Evolutionary conservation across 352 stramenopile genomes (phyloP).

Genomic region (Aphanomyces euteiches): DNA sequence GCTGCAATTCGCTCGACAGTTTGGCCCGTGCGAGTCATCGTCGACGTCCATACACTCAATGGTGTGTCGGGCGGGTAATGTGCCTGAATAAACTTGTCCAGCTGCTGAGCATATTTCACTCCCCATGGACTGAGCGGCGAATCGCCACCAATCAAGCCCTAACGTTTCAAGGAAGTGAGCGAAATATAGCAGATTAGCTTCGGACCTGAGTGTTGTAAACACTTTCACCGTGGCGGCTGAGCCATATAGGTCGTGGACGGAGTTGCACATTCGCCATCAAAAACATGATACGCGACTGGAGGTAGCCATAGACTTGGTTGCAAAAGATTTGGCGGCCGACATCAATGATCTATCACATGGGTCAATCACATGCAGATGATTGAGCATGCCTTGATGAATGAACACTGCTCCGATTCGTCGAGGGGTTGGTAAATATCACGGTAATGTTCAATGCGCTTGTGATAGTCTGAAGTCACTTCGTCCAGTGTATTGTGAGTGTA

Average conservation of each 20-base stretch:
- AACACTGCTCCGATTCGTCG: constrained; percentile 47
- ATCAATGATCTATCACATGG: constrained; percentile 50
- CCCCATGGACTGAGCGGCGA: constrained; percentile 88
- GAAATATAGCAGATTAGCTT: neutral
- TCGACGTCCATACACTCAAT: constrained; percentile 95
- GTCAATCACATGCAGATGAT: neutral
- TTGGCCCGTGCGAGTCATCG: constrained; percentile 94
- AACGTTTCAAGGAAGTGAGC: neutral
- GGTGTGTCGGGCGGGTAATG: constrained; percentile 81
- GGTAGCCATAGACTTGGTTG: constrained; percentile 82
- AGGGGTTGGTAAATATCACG: constrained; percentile 66
- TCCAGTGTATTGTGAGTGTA: constrained; percentile 70
- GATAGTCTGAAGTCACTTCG: constrained; percentile 68
- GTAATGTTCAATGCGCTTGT: constrained; percentile 78
- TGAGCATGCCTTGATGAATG: constrained; percentile 57
- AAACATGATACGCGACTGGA: constrained; percentile 90
- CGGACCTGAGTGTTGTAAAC: constrained; percentile 93
- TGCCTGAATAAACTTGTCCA: constrained; percentile 91
- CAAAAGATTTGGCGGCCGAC: constrained; percentile 77
- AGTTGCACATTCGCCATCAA: constrained; percentile 96
- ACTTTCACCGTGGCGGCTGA: constrained; percentile 96
- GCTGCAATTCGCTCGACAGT: constrained; percentile 86
- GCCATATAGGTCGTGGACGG: constrained; percentile 92
- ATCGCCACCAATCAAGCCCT: constrained; percentile 95
- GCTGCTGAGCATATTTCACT: constrained; percentile 90